These are phyloP conservation scores for Chalciporus pseudorubinellus DNA, from an alignment of 768 basidiomycete genomes.

Conservation along the genomic window DNA sequence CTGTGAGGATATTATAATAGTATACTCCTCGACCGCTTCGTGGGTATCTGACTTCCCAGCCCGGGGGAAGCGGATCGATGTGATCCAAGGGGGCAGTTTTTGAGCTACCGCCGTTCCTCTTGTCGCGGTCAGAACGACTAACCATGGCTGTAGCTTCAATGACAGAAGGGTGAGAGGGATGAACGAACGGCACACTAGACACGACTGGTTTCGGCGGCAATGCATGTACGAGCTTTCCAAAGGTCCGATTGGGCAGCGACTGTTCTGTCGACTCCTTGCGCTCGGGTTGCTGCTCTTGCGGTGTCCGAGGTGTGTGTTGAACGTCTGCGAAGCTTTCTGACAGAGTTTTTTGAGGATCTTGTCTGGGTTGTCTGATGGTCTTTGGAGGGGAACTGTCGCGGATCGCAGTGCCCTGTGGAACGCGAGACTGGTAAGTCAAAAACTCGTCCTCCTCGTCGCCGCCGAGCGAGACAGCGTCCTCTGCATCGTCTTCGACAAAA, in stretches of 20 bases:
- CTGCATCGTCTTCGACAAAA: conserved; percentile 41
- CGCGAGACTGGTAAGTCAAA: conserved; percentile 41
- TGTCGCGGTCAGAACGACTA: conserved; percentile 42
- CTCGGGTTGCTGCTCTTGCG: conserved; percentile 10
- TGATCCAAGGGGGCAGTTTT: conserved; percentile 27
- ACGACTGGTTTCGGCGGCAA: conserved; percentile 65
- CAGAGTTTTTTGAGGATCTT: conserved; percentile 6
- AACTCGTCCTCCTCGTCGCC: conserved; percentile 69
- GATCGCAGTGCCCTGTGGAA: conserved; percentile 26
- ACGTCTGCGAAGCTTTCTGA: background rate
- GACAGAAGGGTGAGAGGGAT: conserved; percentile 56
- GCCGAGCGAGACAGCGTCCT: conserved; percentile 70
- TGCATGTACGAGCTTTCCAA: conserved; percentile 56
- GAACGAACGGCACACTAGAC: conserved; percentile 48
- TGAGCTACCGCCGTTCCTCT: conserved; percentile 36
- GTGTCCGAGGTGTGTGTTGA: conserved; percentile 1
- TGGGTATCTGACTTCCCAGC: conserved; percentile 60
- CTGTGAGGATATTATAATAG: conserved; percentile 57
- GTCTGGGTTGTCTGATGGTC: conserved; percentile 9
- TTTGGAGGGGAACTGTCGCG: conserved; percentile 21
- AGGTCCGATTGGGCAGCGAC: conserved; percentile 22
- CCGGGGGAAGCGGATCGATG: conserved; percentile 45
- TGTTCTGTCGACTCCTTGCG: conserved; percentile 17
- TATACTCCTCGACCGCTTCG: conserved; percentile 49
- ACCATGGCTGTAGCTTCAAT: conserved; percentile 63